phyloP scores from a whole-genome alignment of 345 rosid genomes.

The Hibiscus mutabilis region DNA sequence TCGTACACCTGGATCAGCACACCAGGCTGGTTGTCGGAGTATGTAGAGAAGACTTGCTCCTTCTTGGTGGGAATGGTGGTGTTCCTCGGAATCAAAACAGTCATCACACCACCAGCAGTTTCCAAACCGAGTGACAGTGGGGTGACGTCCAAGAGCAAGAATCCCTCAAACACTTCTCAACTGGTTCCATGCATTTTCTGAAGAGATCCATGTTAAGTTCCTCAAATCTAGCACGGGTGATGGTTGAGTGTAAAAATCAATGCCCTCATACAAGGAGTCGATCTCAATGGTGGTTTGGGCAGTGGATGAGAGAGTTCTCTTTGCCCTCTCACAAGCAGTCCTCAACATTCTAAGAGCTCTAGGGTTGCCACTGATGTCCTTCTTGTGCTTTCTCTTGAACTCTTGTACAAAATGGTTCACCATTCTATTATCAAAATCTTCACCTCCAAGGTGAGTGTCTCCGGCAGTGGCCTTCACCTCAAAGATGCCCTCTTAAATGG shows the following conservation, averaged over 20 bases:
- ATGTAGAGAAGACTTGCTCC: constrained; percentile 74
- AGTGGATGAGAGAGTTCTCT: constrained; percentile 62
- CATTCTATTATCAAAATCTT: constrained; percentile 74
- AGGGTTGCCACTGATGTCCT: constrained; percentile 64
- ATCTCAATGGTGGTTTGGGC: constrained; percentile 76
- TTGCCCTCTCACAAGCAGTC: constrained; percentile 61
- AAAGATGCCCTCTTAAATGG: constrained; percentile 73
- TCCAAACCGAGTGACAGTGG: constrained; percentile 69
- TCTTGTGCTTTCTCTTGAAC: constrained; percentile 67
- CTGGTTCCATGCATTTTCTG: constrained; percentile 70
- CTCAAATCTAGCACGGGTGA: constrained; percentile 64
- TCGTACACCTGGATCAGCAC: constrained; percentile 80
- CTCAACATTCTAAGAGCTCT: constrained; percentile 81
- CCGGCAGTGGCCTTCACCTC: constrained; percentile 81
- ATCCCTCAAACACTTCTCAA: constrained; percentile 64
- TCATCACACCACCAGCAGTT: constrained; percentile 85
- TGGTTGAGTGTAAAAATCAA: constrained; percentile 68
- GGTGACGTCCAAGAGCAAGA: constrained; percentile 60
- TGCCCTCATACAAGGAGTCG: constrained; percentile 63
- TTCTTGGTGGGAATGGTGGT: constrained; percentile 74
- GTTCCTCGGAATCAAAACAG: constrained; percentile 69
- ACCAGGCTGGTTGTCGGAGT: constrained; percentile 77
- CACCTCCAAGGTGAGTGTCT: constrained; percentile 79
- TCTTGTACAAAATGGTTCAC: constrained; percentile 70
- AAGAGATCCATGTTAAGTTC: constrained; percentile 75